phyloP scores from a whole-genome alignment of 1,284 basidiomycete genomes.

The Apiotrichum laibachii region DNA sequence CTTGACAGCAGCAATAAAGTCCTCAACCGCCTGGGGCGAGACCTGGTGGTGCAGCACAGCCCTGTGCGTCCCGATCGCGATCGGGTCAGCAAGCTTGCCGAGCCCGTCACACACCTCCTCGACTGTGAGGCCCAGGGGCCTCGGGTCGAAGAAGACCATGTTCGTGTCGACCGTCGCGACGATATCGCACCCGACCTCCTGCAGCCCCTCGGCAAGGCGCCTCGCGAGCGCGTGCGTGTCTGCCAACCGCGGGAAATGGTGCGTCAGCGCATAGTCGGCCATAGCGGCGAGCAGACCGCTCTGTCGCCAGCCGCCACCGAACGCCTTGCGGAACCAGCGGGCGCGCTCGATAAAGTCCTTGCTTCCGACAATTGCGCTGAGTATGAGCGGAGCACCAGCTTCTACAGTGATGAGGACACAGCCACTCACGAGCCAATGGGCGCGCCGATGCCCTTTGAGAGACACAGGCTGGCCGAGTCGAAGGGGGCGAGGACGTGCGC shows the following conservation, averaged over 20 bases:
- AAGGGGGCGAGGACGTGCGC: slow-evolving; percentile 82
- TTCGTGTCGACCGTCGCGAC: slow-evolving; percentile 81
- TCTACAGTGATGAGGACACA: not conserved
- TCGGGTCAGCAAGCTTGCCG: slow-evolving; percentile 62
- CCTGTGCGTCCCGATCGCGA: slow-evolving; percentile 60
- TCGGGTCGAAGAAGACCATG: slow-evolving; percentile 86
- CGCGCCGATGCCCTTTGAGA: slow-evolving; percentile 93
- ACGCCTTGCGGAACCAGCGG: slow-evolving; percentile 85
- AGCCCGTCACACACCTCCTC: slow-evolving; percentile 65
- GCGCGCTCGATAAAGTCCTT: slow-evolving; percentile 73
- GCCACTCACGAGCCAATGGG: slow-evolving; percentile 69
- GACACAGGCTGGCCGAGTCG: slow-evolving; percentile 88
- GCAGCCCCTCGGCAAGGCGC: slow-evolving; percentile 69
- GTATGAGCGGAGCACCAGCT: not conserved
- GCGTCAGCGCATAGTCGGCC: slow-evolving; percentile 78
- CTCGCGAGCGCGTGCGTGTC: slow-evolving; percentile 73
- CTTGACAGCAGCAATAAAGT: slow-evolving; percentile 51
- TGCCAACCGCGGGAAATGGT: slow-evolving; percentile 77
- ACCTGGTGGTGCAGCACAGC: slow-evolving; percentile 88
- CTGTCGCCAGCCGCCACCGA: slow-evolving; percentile 93
- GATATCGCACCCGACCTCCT: slow-evolving; percentile 71
- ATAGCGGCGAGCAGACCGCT: slow-evolving; percentile 76
- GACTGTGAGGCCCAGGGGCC: slow-evolving; percentile 66
- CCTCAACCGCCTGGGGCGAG: slow-evolving; percentile 61
- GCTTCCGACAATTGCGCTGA: slow-evolving; percentile 70